Evolutionary conservation across 495 filamentous ascomycete genomes (phyloP).

Genomic region (Darksidea phi): DNA sequence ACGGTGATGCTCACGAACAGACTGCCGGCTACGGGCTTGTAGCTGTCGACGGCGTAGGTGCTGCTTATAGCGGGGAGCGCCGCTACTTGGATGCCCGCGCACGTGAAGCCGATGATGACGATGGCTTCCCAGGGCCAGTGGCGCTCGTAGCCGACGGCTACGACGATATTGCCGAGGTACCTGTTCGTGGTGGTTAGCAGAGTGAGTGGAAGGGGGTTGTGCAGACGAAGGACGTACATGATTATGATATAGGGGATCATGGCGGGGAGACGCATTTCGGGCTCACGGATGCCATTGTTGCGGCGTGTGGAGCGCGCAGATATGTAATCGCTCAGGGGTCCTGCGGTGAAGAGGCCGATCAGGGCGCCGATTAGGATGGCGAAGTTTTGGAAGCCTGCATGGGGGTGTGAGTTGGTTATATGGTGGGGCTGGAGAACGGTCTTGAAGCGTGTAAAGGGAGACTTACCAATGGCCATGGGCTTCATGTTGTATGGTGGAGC

Average conservation of each 20-base stretch:
- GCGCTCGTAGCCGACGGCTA: conserved; percentile 59
- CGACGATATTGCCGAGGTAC: conserved; percentile 61
- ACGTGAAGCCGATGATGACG: conserved; percentile 55
- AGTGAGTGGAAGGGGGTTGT: too few species aligned
- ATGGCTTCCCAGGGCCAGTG: conserved; percentile 58
- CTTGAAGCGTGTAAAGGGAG: too few species aligned
- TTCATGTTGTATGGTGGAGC: conserved; percentile 60
- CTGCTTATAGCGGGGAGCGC: conserved; percentile 55
- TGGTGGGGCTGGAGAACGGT: background rate
- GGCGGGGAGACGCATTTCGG: conserved; percentile 65
- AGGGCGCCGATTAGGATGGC: conserved; percentile 52
- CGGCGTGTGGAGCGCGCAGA: conserved; percentile 56
- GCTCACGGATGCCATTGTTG: conserved; percentile 65
- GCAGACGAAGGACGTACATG: too few species aligned
- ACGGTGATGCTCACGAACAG: conserved; percentile 47
- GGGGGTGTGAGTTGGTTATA: background rate
- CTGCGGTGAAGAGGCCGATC: conserved; percentile 58
- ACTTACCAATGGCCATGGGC: conserved; percentile 50
- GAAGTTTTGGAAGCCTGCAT: conserved; percentile 49
- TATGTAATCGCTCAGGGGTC: conserved; percentile 60
- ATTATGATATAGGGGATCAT: conserved; percentile 61
- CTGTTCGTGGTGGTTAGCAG: too few species aligned
- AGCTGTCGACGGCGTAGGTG: conserved; percentile 61
- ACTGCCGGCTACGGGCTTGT: conserved; percentile 49
- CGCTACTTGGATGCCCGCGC: conserved; percentile 57